phyloP scores from a whole-genome alignment of 805 yeast species.

The Yamadazyma paraphyllophila region DNA sequence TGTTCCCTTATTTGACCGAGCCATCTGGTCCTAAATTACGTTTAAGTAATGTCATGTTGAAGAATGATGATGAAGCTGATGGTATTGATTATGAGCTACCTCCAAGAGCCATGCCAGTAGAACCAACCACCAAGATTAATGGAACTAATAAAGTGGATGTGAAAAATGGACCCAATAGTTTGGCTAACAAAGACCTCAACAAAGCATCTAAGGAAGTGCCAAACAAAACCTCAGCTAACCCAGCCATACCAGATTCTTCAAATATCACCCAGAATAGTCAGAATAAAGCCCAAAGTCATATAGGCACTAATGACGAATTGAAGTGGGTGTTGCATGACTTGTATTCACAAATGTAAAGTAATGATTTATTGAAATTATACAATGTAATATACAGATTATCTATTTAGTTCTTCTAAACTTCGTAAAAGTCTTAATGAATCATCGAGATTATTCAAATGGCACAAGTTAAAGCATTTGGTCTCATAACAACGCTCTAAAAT shows the following conservation, averaged over 20 bases:
- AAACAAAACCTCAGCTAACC: too few species aligned
- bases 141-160: slow-evolving; percentile 1
- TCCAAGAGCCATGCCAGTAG: slow-evolving; percentile 17
- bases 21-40: slow-evolving; percentile 60
- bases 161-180: slow-evolving; percentile 4
- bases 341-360: slow-evolving; percentile 33
- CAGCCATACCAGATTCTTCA: too few species aligned
- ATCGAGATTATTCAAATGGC: slow-evolving; percentile 1
- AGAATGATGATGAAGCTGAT: slow-evolving; percentile 61
- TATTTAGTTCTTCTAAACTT: slow-evolving; percentile 2
- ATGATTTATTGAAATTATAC: slow-evolving; percentile 7
- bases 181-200: slow-evolving; percentile 4
- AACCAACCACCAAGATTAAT: slow-evolving; percentile 1
- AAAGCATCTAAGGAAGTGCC: not conserved
- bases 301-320: slow-evolving; percentile 65
- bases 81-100: slow-evolving; percentile 29
- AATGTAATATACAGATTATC: slow-evolving; percentile 7
- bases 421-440: slow-evolving; percentile 1
- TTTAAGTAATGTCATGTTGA: slow-evolving; percentile 47
- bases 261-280: slow-evolving; percentile 14
- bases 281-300: slow-evolving; percentile 27
- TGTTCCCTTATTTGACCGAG: slow-evolving; percentile 67
- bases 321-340: slow-evolving; percentile 71
- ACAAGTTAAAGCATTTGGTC: slow-evolving; percentile 1
- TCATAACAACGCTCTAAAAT: not conserved